These are phyloP conservation scores for Dendrobium officinale DNA, from an alignment of 106 monocot genomes.

Conservation along the genomic window DNA sequence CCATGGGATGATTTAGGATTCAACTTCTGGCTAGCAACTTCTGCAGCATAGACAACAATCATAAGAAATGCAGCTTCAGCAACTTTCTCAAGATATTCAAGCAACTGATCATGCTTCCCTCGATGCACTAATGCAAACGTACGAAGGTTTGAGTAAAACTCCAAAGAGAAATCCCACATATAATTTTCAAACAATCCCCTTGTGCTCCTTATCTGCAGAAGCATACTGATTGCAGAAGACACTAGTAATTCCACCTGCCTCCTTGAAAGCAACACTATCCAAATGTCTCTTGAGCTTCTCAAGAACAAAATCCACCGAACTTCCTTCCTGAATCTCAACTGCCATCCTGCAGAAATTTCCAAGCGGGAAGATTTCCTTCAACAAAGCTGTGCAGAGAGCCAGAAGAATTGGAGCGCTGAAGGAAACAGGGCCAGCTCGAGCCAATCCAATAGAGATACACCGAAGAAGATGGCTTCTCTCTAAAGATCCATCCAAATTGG, in stretches of 20 bases:
- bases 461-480: constrained; percentile 41
- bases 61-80: constrained; percentile 89
- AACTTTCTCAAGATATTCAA: constrained; percentile 58
- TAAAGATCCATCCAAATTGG: constrained; percentile 11
- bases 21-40: constrained; percentile 50
- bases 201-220: constrained; percentile 38
- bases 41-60: constrained; percentile 85
- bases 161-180: constrained; percentile 57
- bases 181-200: constrained; percentile 29
- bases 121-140: constrained; percentile 19
- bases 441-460: constrained; percentile 66
- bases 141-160: constrained; percentile 45
- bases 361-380: constrained; percentile 55
- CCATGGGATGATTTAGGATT: constrained; percentile 28
- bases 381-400: constrained; percentile 46
- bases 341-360: constrained; percentile 22
- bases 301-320: neutral
- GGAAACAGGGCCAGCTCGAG: constrained; percentile 44
- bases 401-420: constrained; percentile 32
- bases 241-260: constrained; percentile 78
- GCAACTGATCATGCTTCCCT: constrained; percentile 28
- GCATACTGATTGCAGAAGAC: constrained; percentile 74
- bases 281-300: constrained; percentile 33
- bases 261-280: constrained; percentile 64
- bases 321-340: constrained; percentile 15